Percentiles rank a stretch among this genome's conserved stretches.
phyloP scores from a whole-genome alignment of 148 eudicot genomes.

The Rhododendron molle region DNA sequence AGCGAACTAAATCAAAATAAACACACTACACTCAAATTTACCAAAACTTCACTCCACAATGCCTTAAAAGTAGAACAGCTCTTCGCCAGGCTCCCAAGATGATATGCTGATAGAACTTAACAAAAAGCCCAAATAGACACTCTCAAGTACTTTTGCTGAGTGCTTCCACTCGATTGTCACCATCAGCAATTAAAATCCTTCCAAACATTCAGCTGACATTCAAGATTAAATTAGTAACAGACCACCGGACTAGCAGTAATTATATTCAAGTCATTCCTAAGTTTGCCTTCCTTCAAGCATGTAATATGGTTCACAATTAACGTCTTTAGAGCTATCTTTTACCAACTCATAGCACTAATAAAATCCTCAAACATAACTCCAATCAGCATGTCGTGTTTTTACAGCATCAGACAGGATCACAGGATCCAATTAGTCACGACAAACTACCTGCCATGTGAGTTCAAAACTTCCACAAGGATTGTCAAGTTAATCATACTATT shows the following conservation, averaged over 20 bases:
- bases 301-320: background rate
- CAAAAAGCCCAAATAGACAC: background rate
- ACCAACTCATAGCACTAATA: background rate
- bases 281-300: background rate
- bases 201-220: background rate
- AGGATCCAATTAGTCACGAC: background rate
- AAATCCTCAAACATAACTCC: background rate
- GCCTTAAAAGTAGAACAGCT: background rate
- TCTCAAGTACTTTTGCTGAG: background rate
- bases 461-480: background rate
- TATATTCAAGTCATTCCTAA: background rate
- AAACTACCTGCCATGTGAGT: background rate
- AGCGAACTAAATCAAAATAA: background rate
- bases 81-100: background rate
- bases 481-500: background rate
- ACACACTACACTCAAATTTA: background rate
- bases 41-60: background rate
- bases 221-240: background rate
- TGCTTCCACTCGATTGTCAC: background rate
- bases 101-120: background rate
- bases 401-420: background rate
- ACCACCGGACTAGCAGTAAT: background rate
- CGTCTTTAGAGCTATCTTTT: background rate
- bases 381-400: background rate
- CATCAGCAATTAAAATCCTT: background rate